Conservation (phyloP, 2,329 filamentous ascomycete genomes). For the Aspergillus ochraceoroseus region DNA sequence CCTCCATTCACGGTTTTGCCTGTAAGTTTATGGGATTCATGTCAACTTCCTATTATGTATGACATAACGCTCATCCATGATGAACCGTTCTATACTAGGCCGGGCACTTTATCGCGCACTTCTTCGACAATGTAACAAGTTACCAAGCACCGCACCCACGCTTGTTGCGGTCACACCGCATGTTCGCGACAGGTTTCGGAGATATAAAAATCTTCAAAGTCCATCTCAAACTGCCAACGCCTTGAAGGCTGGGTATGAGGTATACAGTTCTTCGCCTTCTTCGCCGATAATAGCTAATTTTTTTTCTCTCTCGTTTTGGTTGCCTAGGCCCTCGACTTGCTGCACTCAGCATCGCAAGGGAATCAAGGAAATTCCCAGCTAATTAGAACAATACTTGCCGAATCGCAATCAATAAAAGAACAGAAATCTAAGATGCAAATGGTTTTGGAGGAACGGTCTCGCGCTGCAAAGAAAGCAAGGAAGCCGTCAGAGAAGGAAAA, state of each 20-base stretch:
- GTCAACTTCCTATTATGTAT: background rate
- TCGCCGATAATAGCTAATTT: conserved; percentile 8
- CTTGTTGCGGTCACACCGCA: conserved; percentile 26
- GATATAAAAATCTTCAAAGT: conserved; percentile 38
- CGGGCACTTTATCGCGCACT: conserved; percentile 45
- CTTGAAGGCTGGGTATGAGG: conserved; percentile 42
- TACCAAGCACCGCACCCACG: conserved; percentile 25
- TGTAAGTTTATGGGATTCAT: conserved; percentile 40
- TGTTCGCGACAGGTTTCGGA: conserved; percentile 37
- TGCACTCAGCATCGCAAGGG: conserved; percentile 33
- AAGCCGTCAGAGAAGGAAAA: conserved; percentile 21
- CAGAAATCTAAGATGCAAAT: conserved; percentile 22
- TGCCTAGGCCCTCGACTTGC: conserved; percentile 36
- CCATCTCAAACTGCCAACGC: conserved; percentile 38
- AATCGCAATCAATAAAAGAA: conserved; percentile 22
- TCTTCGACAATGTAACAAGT: conserved; percentile 39
- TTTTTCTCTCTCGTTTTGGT: background rate
- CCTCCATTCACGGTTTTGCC: conserved; percentile 43
- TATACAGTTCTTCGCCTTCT: conserved; percentile 16
- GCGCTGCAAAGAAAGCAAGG: too few species aligned
- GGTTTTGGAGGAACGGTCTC: too few species aligned
- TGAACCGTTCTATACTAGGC: conserved; percentile 27
- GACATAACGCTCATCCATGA: too few species aligned
- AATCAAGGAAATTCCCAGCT: conserved; percentile 23
- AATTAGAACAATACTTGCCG: conserved; percentile 27